Percentiles rank a stretch among this genome's conserved stretches.
Evolutionary conservation across 2,329 filamentous ascomycete species (phyloP).

Genomic region (Trichophyton schoenleinii): DNA sequence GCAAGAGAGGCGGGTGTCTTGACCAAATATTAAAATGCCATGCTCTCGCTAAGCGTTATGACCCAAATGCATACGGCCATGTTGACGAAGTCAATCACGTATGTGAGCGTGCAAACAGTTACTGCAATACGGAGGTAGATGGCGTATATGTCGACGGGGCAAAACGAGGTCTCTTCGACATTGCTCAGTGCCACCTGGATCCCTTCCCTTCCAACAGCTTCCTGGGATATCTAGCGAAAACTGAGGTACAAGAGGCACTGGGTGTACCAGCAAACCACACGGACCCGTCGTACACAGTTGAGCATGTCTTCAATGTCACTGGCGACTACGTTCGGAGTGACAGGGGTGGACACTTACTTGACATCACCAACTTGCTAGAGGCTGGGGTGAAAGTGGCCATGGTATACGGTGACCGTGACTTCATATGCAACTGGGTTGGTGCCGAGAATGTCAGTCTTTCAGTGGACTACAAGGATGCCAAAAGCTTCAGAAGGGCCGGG

Average conservation of each 20-base stretch:
- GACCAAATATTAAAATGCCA: conserved; percentile 43
- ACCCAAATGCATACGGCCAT: conserved; percentile 38
- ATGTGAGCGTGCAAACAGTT: conserved; percentile 34
- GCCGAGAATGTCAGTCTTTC: conserved; percentile 59
- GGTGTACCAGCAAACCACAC: conserved; percentile 49
- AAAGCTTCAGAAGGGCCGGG: conserved; percentile 51
- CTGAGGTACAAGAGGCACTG: conserved; percentile 44
- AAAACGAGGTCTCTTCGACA: conserved; percentile 45
- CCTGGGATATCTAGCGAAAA: conserved; percentile 45
- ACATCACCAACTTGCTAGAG: conserved; percentile 48
- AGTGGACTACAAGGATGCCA: conserved; percentile 37
- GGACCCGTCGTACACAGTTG: conserved; percentile 29
- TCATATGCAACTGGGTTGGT: conserved; percentile 50
- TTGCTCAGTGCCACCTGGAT: conserved; percentile 40
- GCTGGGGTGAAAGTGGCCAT: conserved; percentile 56
- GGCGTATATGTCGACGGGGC: conserved; percentile 33
- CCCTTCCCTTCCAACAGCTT: conserved; percentile 43
- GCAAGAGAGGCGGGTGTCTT: conserved; percentile 41
- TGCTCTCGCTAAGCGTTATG: conserved; percentile 33
- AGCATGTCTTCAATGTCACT: conserved; percentile 40
- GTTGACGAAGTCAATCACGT: conserved; percentile 34
- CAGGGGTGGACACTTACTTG: conserved; percentile 35
- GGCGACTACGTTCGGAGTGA: conserved; percentile 53
- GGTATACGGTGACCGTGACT: conserved; percentile 54
- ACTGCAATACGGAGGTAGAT: conserved; percentile 46